Evolutionary conservation across 768 basidiomycete species (phyloP), one percentile per base, ranked within the genome.

Genomic region (Pleurotus cornucopiae): DNA sequence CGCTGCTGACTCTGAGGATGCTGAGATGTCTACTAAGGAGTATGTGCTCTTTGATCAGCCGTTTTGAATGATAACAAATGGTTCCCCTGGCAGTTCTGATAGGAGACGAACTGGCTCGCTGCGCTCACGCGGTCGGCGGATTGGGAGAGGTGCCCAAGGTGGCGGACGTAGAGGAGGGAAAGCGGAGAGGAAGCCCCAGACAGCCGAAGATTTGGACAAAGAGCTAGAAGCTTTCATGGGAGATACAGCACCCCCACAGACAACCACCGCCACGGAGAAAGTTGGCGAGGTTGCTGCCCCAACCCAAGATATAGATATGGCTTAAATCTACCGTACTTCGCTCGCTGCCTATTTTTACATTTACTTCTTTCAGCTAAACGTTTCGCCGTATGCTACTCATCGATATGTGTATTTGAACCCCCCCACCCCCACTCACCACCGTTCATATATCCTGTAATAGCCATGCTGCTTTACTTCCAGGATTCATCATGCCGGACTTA

Each of bases 211-310:
- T 61, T 71, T 97, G 57, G 94, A 97, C 68, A 85, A 81, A 67
- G 94, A 97, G 71, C 68, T 97, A 57, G 94, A 97, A 61, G 82
- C 86, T 2, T 91, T 91, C 63, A 90, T 92, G 90, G 83, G 80
- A 6, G 87, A 87, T 61, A 71, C 70, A 9, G 63, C 53, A 13
- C 41, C 60, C 16, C 12, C 20, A 2, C 34, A 12, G 21, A 26
- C 53, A 13, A 30, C 40, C 1, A 49, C 64, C n/a, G 59, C 58
- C 5, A 60, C 58, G 23, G 62, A 61, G 18, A 46, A 61, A 44
- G 65, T 62, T 46, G 56, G 52, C 4, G 46, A 56, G 38, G 54
- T 55, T 16, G 57, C 37, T 1, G 51, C 62, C 6, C 45, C 61
- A 18, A 59, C 59, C 37, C 73, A 75, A 46, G 83, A 86, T 63